Base-by-base conservation (phyloP, 345 rosid species). In the Arabis alpina region DNA sequence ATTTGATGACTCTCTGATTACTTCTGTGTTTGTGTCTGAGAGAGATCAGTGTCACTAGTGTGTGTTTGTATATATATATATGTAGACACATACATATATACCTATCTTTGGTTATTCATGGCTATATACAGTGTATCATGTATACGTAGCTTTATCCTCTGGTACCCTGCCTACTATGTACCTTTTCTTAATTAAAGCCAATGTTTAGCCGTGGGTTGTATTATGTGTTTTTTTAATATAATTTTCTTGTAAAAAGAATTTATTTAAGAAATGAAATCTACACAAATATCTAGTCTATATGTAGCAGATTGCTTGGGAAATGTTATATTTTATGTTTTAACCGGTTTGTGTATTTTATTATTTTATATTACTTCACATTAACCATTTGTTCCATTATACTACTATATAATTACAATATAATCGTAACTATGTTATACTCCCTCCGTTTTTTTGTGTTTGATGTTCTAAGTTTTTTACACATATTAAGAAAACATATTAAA, bases 101-200 rank as follows among this genome's bases (percentile, higher is more conserved):
- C 41, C 54, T 62, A 47, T 27, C 19, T n/a, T 42, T 36, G 10
- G 40, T 8, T 36, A 8, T 36, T 36, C 40, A 36, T 60, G 39
- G 19, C 37, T 43, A 27, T 13, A 13, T 11, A 4, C 27, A 37
- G 1, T 25, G 36, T 34, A 23, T 10, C 23, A 23, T 11, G 10
- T 8, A 23, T 37, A 23, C 13, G 11, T 43, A 39, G 68, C 55
- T 1, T 12, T 43, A n/a, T 42, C 23, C 11, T 43, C 4, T 25
- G 3, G 41, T 24, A 42, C 37, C 51, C 65, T 59, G 24, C 51
- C 65, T 59, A 41, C 64, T 15, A 60, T n/a, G 40, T 45, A 39
- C 30, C 27, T 13, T 60, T 24, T 24, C 14, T 58, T 0, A 41
- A 13, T 61, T n/a, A 45, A 30, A 44, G 25, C 54, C 3, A 62